phyloP scores from a whole-genome alignment of 2,329 filamentous ascomycete genomes.

The Epichloe elymi region DNA sequence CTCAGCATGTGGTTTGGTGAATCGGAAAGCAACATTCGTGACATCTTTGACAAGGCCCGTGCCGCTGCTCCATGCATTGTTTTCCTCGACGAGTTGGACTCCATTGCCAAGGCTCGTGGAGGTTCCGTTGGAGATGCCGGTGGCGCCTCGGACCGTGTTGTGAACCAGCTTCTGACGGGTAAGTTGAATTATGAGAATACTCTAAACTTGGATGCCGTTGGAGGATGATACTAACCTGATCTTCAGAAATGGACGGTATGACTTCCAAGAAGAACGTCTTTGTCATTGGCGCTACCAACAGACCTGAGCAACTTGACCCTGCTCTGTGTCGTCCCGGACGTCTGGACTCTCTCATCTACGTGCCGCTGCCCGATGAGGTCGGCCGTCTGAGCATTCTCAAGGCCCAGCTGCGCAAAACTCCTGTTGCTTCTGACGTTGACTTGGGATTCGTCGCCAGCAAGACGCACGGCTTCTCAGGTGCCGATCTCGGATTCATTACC shows the following conservation, averaged over 20 bases:
- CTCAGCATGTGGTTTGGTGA: conserved; percentile 99
- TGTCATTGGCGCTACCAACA: conserved; percentile 96
- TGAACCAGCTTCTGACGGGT: conserved; percentile 98
- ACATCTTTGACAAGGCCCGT: conserved; percentile 99
- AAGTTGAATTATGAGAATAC: conserved; percentile 26
- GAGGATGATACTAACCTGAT: conserved; percentile 26
- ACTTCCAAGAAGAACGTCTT: conserved; percentile 99
- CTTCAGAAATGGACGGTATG: conserved; percentile 93
- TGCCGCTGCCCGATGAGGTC: conserved; percentile 83
- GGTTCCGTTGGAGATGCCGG: conserved; percentile 92
- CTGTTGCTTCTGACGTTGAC: conserved; percentile 76
- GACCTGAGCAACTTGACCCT: conserved; percentile 96
- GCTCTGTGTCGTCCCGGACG: conserved; percentile 95
- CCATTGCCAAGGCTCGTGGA: conserved; percentile 98
- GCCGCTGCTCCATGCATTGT: conserved; percentile 96
- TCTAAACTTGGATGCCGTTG: not conserved
- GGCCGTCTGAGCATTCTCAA: conserved; percentile 83
- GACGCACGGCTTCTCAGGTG: conserved; percentile 98
- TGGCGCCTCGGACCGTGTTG: conserved; percentile 96
- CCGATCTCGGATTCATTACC: conserved; percentile 96
- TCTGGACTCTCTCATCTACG: conserved; percentile 97
- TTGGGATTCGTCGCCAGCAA: conserved; percentile 86
- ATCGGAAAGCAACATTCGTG: conserved; percentile 98
- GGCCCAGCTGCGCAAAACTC: conserved; percentile 97
- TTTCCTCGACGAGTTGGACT: conserved; percentile 97